Conservation (phyloP, 139 green algal species). For the Deuterostichococcus epilithicus region DNA sequence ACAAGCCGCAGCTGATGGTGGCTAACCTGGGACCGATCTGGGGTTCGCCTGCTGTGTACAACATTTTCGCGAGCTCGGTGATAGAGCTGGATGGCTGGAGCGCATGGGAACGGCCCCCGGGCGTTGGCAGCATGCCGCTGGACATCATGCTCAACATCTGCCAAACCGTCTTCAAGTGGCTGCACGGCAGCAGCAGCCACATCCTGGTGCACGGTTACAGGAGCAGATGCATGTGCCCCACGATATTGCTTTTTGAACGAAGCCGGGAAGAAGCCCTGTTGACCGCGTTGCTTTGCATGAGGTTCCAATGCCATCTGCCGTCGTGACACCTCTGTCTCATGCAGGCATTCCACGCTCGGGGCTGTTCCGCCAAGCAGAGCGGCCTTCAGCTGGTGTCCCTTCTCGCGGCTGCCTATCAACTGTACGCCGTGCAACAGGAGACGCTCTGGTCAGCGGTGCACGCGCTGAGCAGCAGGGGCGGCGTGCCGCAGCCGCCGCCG, state of each 20-base stretch:
- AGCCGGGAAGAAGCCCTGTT: no score
- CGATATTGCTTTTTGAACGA: no score
- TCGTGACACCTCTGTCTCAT: background rate
- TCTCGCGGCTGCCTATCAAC: background rate
- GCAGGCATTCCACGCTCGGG: background rate
- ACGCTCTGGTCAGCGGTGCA: background rate
- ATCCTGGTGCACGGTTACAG: background rate
- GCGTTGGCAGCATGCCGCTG: background rate
- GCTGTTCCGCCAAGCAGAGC: background rate
- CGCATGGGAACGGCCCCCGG: conserved; percentile 9
- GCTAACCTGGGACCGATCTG: conserved; percentile 32
- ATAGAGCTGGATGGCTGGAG: conserved; percentile 22
- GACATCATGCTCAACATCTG: background rate
- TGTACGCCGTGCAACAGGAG: background rate
- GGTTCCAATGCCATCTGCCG: no score
- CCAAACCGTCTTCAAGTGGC: background rate
- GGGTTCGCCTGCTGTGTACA: background rate
- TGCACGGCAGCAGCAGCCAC: background rate
- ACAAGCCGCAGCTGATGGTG: conserved; percentile 11
- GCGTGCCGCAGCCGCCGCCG: no score
- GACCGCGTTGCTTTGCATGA: no score
- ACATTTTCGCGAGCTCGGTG: background rate
- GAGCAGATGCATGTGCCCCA: background rate
- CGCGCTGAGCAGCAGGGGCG: background rate
- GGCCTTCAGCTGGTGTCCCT: background rate